A percentile compares a stretch with the other conserved stretches of the same genome.
These are phyloP conservation scores for Ustilago trichophora DNA, from an alignment of 1,284 basidiomycete species.

Conservation along the genomic window DNA sequence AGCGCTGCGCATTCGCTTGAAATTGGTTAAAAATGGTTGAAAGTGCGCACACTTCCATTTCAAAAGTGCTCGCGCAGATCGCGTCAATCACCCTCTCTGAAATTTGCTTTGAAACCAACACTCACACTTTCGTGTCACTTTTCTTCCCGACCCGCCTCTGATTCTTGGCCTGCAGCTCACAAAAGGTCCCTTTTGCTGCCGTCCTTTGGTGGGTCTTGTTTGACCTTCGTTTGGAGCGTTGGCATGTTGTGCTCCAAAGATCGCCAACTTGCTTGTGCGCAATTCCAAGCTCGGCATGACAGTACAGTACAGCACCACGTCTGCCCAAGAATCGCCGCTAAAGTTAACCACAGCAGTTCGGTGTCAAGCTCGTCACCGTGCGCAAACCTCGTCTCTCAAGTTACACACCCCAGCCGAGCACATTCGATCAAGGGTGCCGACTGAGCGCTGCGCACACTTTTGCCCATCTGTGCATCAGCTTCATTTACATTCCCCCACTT, in stretches of 20 bases:
- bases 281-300: not conserved
- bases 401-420: no score
- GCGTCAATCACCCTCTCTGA: no score
- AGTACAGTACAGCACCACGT: not conserved
- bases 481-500: not conserved
- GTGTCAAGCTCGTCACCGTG: no score
- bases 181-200: not conserved
- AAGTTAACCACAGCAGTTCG: no score
- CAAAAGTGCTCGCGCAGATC: not conserved
- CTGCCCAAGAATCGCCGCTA: no score
- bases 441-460: no score
- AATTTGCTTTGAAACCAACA: conserved; percentile 37
- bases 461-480: no score
- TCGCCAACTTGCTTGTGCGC: conserved; percentile 13
- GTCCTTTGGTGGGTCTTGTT: not conserved
- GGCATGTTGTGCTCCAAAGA: conserved; percentile 12
- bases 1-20: not conserved
- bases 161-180: conserved; percentile 20
- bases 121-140: not conserved
- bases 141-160: not conserved
- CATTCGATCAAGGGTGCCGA: no score
- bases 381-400: no score
- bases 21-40: no score
- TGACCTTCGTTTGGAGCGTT: not conserved
- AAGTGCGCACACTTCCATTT: no score